Percentiles rank a stretch among this genome's conserved stretches.
Conservation (phyloP, 148 eudicot species). For the Agrostemma githago region DNA sequence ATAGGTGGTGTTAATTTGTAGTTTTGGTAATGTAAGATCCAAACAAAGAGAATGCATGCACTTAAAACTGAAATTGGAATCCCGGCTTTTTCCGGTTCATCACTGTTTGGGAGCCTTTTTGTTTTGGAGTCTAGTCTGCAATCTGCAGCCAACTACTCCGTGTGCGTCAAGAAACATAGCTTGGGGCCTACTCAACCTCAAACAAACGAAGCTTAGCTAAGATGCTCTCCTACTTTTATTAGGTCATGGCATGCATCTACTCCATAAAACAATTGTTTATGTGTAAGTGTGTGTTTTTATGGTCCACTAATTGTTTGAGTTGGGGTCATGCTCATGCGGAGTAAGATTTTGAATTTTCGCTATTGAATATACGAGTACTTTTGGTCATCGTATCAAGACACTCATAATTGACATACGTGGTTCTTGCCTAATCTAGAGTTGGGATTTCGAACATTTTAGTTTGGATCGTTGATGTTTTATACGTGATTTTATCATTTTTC, state of each 20-base stretch:
- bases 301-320: not conserved
- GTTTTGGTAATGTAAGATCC: too few relatives aligned
- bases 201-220: slow-evolving; percentile 3
- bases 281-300: not conserved
- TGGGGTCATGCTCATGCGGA: not conserved
- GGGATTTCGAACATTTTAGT: too few relatives aligned
- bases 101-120: too few relatives aligned
- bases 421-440: not conserved
- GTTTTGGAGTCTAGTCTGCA: too few relatives aligned
- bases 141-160: too few relatives aligned
- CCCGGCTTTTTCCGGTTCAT: too few relatives aligned
- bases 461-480: too few relatives aligned
- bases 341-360: not conserved
- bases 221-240: not conserved
- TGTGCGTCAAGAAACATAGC: not conserved
- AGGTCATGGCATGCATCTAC: not conserved
- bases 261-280: not conserved
- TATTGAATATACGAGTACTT: too few relatives aligned
- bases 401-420: not conserved
- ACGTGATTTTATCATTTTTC: too few relatives aligned
- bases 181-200: slow-evolving; percentile 14
- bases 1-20: too few relatives aligned
- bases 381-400: not conserved
- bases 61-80: too few relatives aligned
- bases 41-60: too few relatives aligned